Percentiles rank a stretch among this genome's conserved stretches.
Evolutionary conservation across 768 basidiomycete genomes (phyloP).

Genomic region (Trametes cubensis): DNA sequence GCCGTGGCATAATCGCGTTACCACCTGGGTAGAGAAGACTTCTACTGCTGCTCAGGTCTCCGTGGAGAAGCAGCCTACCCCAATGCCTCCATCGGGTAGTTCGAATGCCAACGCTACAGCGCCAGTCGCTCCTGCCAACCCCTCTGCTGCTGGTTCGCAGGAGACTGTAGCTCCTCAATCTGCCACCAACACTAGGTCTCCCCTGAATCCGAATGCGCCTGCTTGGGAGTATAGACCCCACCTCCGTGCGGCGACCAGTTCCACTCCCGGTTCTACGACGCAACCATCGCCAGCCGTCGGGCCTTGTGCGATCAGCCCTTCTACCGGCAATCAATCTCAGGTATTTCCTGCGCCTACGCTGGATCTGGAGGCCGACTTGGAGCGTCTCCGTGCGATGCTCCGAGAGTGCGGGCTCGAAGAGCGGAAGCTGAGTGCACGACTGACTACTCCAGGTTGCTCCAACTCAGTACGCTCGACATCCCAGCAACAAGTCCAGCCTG

Average conservation of each 20-base stretch:
- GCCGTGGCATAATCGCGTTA: conserved; percentile 13
- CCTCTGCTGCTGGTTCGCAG: too few species aligned
- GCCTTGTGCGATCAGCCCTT: neutral
- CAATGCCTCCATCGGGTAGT: neutral
- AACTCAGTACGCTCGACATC: neutral
- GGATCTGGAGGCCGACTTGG: neutral
- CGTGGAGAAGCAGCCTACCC: neutral
- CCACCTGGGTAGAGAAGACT: conserved; percentile 13
- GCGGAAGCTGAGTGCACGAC: neutral
- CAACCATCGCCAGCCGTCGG: neutral
- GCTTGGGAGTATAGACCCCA: conserved; percentile 6
- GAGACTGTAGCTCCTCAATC: neutral
- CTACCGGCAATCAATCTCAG: neutral
- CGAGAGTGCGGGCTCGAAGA: conserved; percentile 7
- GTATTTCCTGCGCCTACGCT: neutral
- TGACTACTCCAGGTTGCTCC: neutral
- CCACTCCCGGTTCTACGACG: neutral
- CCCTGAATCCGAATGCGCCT: conserved; percentile 5
- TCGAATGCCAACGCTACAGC: neutral
- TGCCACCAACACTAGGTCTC: neutral
- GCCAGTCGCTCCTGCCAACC: neutral
- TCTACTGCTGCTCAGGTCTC: neutral
- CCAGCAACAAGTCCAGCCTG: neutral
- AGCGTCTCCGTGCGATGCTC: conserved; percentile 9
- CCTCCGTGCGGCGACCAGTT: neutral